A percentile compares a stretch with the other conserved stretches of the same genome.
Conservation (phyloP, 192 early-diverging fungal genomes). For the Allomyces javanicus region DNA sequence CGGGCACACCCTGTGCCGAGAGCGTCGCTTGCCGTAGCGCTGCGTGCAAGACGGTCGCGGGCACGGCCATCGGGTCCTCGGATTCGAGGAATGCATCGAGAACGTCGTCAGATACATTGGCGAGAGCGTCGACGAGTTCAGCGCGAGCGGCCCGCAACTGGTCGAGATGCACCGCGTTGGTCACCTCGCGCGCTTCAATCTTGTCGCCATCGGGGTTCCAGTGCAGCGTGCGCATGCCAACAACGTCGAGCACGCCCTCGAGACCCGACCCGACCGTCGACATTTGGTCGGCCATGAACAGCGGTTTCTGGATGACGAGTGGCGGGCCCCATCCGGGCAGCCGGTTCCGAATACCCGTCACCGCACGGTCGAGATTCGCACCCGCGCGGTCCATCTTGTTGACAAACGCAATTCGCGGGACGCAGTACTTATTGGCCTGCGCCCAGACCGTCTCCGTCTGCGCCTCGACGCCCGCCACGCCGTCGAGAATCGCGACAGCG, state of each 20-base stretch:
- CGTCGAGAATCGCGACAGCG: constrained; percentile 80
- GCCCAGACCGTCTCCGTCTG: constrained; percentile 90
- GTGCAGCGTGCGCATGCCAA: constrained; percentile 45
- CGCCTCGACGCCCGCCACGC: constrained; percentile 87
- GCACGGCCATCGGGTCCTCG: constrained; percentile 52
- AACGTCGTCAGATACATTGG: constrained; percentile 61
- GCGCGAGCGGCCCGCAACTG: constrained; percentile 35
- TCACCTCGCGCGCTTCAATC: too few species aligned
- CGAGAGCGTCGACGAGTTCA: constrained; percentile 57
- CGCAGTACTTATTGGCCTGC: constrained; percentile 60
- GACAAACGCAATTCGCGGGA: constrained; percentile 74
- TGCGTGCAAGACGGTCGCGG: constrained; percentile 31
- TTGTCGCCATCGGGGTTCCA: constrained; percentile 28
- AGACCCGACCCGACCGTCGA: constrained; percentile 24
- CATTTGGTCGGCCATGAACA: constrained; percentile 6
- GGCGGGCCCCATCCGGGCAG: constrained; percentile 33
- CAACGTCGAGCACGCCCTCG: constrained; percentile 47
- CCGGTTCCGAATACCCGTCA: constrained; percentile 33
- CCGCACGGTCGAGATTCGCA: constrained; percentile 36
- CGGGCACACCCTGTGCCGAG: constrained; percentile 48
- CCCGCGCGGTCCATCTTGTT: constrained; percentile 92
- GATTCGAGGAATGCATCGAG: constrained; percentile 65
- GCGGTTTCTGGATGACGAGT: constrained; percentile 53
- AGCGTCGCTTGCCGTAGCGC: constrained; percentile 56
- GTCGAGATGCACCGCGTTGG: constrained; percentile 1